Base-by-base conservation (phyloP, 805 yeast species). In the Tetrapisispora taiwanensis region DNA sequence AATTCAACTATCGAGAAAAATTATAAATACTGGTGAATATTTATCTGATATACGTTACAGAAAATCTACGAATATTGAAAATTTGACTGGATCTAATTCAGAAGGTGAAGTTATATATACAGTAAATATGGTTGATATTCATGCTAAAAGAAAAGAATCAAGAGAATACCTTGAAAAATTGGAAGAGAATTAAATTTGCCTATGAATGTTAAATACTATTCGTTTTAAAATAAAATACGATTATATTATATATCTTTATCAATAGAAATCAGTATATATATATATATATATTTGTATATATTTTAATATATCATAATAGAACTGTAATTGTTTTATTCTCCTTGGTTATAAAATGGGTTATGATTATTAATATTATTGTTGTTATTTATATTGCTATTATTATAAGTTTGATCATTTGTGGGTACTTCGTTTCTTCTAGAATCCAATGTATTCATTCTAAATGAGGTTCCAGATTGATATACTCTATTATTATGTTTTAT, bases 61-160 rank as follows among this genome's bases (percentile, higher is more conserved):
- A 41, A 54, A 58, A 47, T 60, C 66, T 7, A 60, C 60, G 14
- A 54, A 51, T 30, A 51, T 54, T 20, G 58, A 59, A 39, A 57
- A 60, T 43, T 36, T 60, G 15, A 51, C 50, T 12, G 62, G 60
- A 6, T 48, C 52, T 27, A 58, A 56, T 42, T 58, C 63, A 17
- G 52, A 52, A 13, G 65, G 63, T 18, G 60, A 56, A 24, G 49
- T 58, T 2, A 49, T 55, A 19, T 52, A 54, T 40, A 52, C 56
- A 3, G 58, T 65, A 27, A 55, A 51, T 30, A 50, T 63, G 40
- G 48, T 60, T n/a, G 54, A 59, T 37, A 47, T 59, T 5, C 55
- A 49, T 22, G 52, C 39, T 9, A 58, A 54, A 45, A 55, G 64
- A 40, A 47, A 46, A 35, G 48, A 48, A 15, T 37, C 48, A 17